phyloP scores from a whole-genome alignment of 768 basidiomycete genomes.

The Steccherinum ochraceum region DNA sequence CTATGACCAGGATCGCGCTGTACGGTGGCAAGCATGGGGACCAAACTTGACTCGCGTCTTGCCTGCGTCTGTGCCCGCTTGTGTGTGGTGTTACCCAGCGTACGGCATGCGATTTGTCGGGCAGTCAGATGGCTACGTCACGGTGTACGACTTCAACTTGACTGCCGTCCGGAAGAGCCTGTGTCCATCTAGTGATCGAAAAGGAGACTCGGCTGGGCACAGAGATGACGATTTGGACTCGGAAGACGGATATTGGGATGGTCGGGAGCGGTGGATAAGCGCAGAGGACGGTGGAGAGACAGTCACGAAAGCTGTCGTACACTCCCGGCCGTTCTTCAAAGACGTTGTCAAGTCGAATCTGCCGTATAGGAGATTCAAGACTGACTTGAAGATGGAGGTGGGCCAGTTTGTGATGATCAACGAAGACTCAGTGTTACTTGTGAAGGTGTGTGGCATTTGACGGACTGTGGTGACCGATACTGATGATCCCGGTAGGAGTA shows the following conservation, averaged over 20 bases:
- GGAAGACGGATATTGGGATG: neutral
- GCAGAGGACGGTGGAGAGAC: constrained; percentile 1
- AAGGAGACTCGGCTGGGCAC: neutral
- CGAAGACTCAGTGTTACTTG: constrained; percentile 11
- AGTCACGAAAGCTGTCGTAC: neutral
- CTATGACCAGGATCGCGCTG: neutral
- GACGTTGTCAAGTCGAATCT: constrained; percentile 5
- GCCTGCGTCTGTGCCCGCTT: neutral
- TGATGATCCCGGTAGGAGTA: neutral
- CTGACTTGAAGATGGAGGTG: neutral
- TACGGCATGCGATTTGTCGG: neutral
- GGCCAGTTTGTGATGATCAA: constrained; percentile 8
- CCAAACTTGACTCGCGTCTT: neutral
- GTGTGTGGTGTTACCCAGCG: neutral
- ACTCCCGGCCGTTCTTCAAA: constrained; percentile 1
- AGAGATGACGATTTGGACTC: neutral
- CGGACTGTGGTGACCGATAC: neutral
- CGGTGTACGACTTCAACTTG: constrained; percentile 9
- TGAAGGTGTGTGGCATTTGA: neutral
- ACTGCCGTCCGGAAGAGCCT: neutral
- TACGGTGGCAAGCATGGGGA: neutral
- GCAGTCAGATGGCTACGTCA: neutral
- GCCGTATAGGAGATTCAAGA: constrained; percentile 4
- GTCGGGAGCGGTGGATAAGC: too few species aligned
- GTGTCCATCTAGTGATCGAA: neutral